Evolutionary conservation across 73 alveolate species (phyloP).

Genomic region (Symbiodinium pilosum): DNA sequence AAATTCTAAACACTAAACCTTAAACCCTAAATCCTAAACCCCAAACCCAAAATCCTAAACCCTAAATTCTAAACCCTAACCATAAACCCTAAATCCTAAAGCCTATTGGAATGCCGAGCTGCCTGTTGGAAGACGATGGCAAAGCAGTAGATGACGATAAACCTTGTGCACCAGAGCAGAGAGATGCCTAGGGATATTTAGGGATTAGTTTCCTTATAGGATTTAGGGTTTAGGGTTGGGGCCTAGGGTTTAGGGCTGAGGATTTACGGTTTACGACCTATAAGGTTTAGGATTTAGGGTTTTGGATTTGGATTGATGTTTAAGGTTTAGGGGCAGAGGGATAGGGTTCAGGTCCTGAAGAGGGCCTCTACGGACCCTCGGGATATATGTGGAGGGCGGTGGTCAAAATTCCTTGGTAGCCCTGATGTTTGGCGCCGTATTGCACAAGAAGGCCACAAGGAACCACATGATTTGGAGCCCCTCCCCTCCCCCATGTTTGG

Average conservation of each 20-base stretch:
- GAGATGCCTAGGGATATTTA: background rate
- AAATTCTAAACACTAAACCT: background rate
- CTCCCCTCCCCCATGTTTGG: no score
- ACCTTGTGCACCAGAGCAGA: background rate
- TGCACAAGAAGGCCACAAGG: no score
- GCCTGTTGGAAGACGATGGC: conserved; percentile 20
- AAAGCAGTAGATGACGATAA: background rate
- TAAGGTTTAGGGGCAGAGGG: no score
- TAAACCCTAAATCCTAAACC: background rate
- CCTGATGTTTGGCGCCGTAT: no score
- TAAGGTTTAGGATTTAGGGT: no score
- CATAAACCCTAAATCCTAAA: background rate
- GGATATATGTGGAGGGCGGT: no score
- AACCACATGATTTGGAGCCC: no score
- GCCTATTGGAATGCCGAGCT: background rate
- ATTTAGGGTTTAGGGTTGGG: background rate
- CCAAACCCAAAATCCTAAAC: background rate
- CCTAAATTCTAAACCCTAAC: background rate
- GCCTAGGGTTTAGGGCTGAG: background rate
- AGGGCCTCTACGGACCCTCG: no score
- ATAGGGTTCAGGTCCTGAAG: no score
- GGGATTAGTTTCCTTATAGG: background rate
- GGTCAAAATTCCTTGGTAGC: no score
- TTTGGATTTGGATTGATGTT: no score
- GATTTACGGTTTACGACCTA: no score